phyloP scores from a whole-genome alignment of 1,284 basidiomycete genomes.

The Stygiomarasmius scandens region DNA sequence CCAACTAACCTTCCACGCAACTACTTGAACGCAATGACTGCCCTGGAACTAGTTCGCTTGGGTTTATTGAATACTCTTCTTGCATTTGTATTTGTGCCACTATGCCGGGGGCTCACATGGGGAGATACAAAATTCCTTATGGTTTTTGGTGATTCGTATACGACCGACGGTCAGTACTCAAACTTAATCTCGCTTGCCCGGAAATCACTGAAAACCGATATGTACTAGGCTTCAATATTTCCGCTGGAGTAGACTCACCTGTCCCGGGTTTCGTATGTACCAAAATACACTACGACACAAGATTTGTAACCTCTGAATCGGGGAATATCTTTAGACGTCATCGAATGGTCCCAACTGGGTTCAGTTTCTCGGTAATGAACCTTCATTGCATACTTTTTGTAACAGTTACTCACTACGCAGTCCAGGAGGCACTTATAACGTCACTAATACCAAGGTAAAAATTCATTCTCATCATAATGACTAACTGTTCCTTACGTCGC shows the following conservation, averaged over 20 bases:
- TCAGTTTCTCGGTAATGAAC: slow-evolving; percentile 47
- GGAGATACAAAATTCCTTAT: slow-evolving; percentile 50
- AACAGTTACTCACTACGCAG: slow-evolving; percentile 19
- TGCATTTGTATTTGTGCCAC: background rate
- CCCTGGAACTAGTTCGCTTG: no score
- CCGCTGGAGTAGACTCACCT: slow-evolving; percentile 56
- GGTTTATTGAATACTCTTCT: background rate
- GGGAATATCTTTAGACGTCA: slow-evolving; percentile 42
- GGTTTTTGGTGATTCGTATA: slow-evolving; percentile 60
- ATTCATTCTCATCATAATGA: no score
- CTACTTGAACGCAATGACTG: no score
- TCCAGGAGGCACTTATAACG: slow-evolving; percentile 51
- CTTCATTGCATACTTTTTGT: background rate
- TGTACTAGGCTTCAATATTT: slow-evolving; percentile 56
- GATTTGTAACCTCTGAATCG: background rate
- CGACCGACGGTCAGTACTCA: slow-evolving; percentile 38
- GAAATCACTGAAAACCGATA: background rate
- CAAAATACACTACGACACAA: background rate
- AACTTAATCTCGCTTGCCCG: background rate
- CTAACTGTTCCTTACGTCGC: no score
- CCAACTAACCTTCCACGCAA: no score
- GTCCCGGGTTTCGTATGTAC: slow-evolving; percentile 53
- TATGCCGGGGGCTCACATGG: slow-evolving; percentile 32
- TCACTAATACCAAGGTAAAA: slow-evolving; percentile 54
- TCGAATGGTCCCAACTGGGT: slow-evolving; percentile 71